Evolutionary conservation across 2,329 filamentous ascomycete genomes (phyloP), one percentile per base, ranked within the genome.

Genomic region (Karstenula rhodostoma): DNA sequence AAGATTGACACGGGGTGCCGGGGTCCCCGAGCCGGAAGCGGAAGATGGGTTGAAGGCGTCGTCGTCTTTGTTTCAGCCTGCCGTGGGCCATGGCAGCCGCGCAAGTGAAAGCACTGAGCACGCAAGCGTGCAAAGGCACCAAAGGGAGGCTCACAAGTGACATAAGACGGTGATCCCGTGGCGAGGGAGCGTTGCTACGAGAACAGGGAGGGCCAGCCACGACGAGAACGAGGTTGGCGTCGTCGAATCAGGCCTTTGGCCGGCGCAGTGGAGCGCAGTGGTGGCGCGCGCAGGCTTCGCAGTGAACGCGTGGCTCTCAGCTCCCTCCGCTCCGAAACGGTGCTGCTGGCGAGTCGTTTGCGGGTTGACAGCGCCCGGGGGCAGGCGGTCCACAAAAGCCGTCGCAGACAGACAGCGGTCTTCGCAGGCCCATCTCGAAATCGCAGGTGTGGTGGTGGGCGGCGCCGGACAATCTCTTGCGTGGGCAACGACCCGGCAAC

Each of bases 1-100:
- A 8, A 4, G 8, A 29, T 29, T 29, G 27, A 29, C 8, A 29
- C 27, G 27, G 27, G 8, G 27, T 29, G 27, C 27, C 8, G 59
- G 25, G 17, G 22, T 19, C 55, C 33, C 59, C 65, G 63, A 37
- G 48, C 63, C 61, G 44, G 19, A 59, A 58, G 44, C 59, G 54
- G 61, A 43, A 47, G 37, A 40, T 56, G 53, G 51, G 60, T 44
- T 52, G 23, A 37, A 37, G 37, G 37, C 19, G 15, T 33, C 60
- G 63, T 62, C 64, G n/a, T n/a, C n/a, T n/a, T 65, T 64, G 68
- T 61, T 61, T 67, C 60, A 62, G 61, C 62, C 59, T 65, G 60
- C 61, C 63, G 65, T 61, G 50, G 48, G 49, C 22, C 33, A 15
- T 25, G 44, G 53, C 59, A 65, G 61, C 61, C 66, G 35, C 37